These are phyloP conservation scores for Pulveroboletus sp. DNA, from an alignment of 768 basidiomycete species.

Conservation along the genomic window DNA sequence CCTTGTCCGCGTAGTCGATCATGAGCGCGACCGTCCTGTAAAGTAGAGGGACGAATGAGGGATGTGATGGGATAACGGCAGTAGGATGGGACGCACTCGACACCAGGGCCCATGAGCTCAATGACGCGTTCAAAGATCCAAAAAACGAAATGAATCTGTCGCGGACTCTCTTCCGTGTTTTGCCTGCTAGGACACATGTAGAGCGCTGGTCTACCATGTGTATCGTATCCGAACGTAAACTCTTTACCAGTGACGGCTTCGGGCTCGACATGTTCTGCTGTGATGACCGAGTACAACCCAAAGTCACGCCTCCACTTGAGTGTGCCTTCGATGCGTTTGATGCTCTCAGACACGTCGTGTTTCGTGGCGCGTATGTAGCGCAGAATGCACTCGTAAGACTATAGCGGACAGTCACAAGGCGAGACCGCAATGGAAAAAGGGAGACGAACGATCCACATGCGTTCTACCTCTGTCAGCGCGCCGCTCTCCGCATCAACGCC, in stretches of 20 bases:
- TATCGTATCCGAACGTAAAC: slow-evolving; percentile 73
- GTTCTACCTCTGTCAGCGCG: slow-evolving; percentile 57
- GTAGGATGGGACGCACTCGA: slow-evolving; percentile 54
- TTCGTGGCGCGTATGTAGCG: slow-evolving; percentile 78
- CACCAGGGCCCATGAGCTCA: slow-evolving; percentile 75
- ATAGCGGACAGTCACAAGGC: background rate
- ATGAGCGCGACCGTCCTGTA: slow-evolving; percentile 62
- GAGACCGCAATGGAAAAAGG: background rate
- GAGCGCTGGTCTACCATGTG: slow-evolving; percentile 54
- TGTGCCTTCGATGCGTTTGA: slow-evolving; percentile 66
- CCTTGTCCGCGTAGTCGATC: slow-evolving; percentile 73
- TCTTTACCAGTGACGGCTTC: slow-evolving; percentile 84
- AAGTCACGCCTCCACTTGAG: slow-evolving; percentile 78
- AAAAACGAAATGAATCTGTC: slow-evolving; percentile 69
- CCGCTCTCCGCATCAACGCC: slow-evolving; percentile 38
- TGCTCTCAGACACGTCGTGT: slow-evolving; percentile 56
- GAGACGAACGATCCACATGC: slow-evolving; percentile 66
- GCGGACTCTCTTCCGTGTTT: slow-evolving; percentile 65
- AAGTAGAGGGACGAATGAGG: background rate
- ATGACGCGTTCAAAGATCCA: slow-evolving; percentile 75
- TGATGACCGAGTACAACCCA: slow-evolving; percentile 61
- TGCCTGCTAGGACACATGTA: slow-evolving; percentile 71
- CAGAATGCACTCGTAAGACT: slow-evolving; percentile 67
- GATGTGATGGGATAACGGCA: background rate
- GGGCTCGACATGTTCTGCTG: slow-evolving; percentile 59